Evolutionary conservation across 2,329 filamentous ascomycete genomes (phyloP).

Genomic region (Claviceps sp.): DNA sequence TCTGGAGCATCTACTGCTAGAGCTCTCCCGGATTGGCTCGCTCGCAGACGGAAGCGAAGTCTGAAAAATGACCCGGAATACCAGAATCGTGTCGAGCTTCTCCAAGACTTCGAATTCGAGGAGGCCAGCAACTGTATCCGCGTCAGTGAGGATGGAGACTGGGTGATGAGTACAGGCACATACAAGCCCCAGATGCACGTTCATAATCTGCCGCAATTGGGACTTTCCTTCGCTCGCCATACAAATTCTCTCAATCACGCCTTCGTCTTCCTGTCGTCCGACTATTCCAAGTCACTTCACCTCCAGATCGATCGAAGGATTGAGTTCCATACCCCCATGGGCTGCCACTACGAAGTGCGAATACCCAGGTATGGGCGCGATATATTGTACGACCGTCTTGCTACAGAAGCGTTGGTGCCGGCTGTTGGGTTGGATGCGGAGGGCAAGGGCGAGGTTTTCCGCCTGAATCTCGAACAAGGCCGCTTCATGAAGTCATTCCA

Average conservation of each 20-base stretch:
- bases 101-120: slow-evolving; percentile 97
- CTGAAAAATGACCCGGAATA: slow-evolving; percentile 89
- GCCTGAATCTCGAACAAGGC: slow-evolving; percentile 81
- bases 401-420: slow-evolving; percentile 75
- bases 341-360: slow-evolving; percentile 78
- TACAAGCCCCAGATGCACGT: slow-evolving; percentile 64
- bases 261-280: slow-evolving; percentile 74
- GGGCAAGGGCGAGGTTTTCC: slow-evolving; percentile 81
- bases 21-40: slow-evolving; percentile 89
- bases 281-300: slow-evolving; percentile 91
- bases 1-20: slow-evolving; percentile 80
- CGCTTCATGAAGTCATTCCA: slow-evolving; percentile 92
- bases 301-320: slow-evolving; percentile 82
- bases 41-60: slow-evolving; percentile 75
- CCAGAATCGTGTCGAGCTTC: slow-evolving; percentile 80
- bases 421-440: slow-evolving; percentile 77
- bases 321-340: slow-evolving; percentile 83
- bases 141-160: slow-evolving; percentile 89
- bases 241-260: slow-evolving; percentile 86
- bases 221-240: slow-evolving; percentile 85
- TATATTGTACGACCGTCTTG: slow-evolving; percentile 68
- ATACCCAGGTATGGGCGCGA: slow-evolving; percentile 89
- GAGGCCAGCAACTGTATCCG: slow-evolving; percentile 85
- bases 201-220: slow-evolving; percentile 87
- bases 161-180: slow-evolving; percentile 87